phyloP scores from a whole-genome alignment of 2,329 filamentous ascomycete genomes.

The Berkeleyomyces basicola region DNA sequence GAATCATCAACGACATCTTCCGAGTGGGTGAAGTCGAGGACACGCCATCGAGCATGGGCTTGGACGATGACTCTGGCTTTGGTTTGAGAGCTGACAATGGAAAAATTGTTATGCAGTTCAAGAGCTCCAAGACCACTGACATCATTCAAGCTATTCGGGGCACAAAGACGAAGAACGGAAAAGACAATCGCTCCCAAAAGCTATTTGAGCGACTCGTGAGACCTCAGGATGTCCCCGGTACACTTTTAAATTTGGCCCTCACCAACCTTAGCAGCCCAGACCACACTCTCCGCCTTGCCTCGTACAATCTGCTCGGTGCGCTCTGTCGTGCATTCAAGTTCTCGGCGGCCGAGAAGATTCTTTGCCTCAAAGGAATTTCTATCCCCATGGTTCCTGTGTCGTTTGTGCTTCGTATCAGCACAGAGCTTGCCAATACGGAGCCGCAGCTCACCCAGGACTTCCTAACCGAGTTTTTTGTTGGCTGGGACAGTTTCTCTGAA shows the following conservation, averaged over 20 bases:
- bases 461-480: conserved; percentile 55
- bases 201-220: conserved; percentile 48
- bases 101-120: conserved; percentile 57
- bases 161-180: conserved; percentile 47
- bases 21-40: conserved; percentile 51
- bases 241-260: conserved; percentile 48
- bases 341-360: conserved; percentile 40
- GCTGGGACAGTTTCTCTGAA: conserved; percentile 52
- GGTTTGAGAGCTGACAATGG: conserved; percentile 51
- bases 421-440: conserved; percentile 43
- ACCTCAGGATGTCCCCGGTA: conserved; percentile 54
- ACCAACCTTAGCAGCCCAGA: conserved; percentile 50
- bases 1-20: conserved; percentile 55
- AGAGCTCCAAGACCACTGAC: conserved; percentile 45
- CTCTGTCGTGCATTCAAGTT: conserved; percentile 54
- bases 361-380: conserved; percentile 46
- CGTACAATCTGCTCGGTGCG: conserved; percentile 51
- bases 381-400: conserved; percentile 46
- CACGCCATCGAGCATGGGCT: conserved; percentile 44
- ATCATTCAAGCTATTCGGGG: conserved; percentile 45
- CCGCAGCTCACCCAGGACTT: conserved; percentile 53
- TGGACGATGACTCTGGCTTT: conserved; percentile 51
- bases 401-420: conserved; percentile 50
- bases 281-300: conserved; percentile 41
- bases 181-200: conserved; percentile 43